These are phyloP conservation scores for Infundibulicybe gibba DNA, from an alignment of 768 basidiomycete genomes.

Conservation along the genomic window DNA sequence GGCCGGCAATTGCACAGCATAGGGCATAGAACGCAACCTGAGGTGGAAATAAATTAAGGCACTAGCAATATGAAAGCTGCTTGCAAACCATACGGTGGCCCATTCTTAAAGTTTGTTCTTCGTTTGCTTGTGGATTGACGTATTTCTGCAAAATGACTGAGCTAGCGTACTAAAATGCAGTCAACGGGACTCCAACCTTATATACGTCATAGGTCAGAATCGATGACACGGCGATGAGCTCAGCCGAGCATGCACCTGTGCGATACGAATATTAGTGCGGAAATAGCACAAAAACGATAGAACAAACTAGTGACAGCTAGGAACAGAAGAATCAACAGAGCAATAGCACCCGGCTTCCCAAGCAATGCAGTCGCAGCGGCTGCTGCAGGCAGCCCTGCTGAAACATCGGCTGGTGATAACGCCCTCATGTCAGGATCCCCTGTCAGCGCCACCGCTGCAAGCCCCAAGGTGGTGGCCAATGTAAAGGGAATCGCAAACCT, in stretches of 20 bases:
- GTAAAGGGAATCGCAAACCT: slow-evolving; percentile 86
- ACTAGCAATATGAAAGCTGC: neutral
- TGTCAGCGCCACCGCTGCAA: slow-evolving; percentile 80
- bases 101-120: slow-evolving; percentile 63
- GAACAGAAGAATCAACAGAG: slow-evolving; percentile 79
- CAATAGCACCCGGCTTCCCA: slow-evolving; percentile 75
- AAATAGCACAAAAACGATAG: too few relatives aligned
- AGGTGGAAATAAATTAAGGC: neutral
- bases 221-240: slow-evolving; percentile 87
- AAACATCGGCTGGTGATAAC: slow-evolving; percentile 59
- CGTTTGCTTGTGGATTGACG: slow-evolving; percentile 79
- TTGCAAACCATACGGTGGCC: slow-evolving; percentile 59
- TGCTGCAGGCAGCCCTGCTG: slow-evolving; percentile 84
- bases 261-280: too few relatives aligned
- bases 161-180: neutral
- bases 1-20: slow-evolving; percentile 77
- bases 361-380: slow-evolving; percentile 82
- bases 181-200: slow-evolving; percentile 39
- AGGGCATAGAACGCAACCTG: slow-evolving; percentile 70
- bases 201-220: slow-evolving; percentile 85
- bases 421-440: slow-evolving; percentile 52
- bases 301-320: slow-evolving; percentile 68
- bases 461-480: slow-evolving; percentile 84
- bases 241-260: slow-evolving; percentile 67
- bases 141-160: slow-evolving; percentile 45